Evolutionary conservation across 257 asterid genomes (phyloP), one percentile per base, ranked within the genome.

Genomic region (Solanum pinnatisectum): DNA sequence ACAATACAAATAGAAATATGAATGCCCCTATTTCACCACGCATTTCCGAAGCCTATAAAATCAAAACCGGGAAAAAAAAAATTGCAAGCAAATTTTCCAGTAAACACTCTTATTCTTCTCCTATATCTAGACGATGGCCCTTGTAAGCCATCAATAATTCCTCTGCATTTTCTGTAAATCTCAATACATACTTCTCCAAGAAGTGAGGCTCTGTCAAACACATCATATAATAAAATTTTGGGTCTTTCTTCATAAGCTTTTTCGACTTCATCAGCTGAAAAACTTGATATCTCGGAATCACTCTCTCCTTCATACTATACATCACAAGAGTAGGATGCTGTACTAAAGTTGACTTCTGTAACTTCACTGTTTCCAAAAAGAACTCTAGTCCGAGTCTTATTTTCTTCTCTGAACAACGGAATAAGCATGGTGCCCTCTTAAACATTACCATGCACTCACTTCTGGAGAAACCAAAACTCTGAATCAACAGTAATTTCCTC

Each of bases 371-470:
- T 73, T 85, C 82, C 88, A 91, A 60, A 32, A 88, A 90, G 49
- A 90, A 90, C 59, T 37, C 87, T 44, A 90, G 40, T 78, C 89
- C 89, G 10, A 63, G 25, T 44, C 85, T 85, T 46, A 89, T 25
- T 84, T 89, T 90, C 20, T 79, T 40, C 87, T 87, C 89, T 11
- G 89, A 89, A 32, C 52, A 37, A 76, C 87, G 84, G 20, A 87
- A 71, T 36, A 89, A 68, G 10, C 14, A 1, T n/a, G 92, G 91
- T 3, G 73, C 18, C 77, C 68, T 68, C 89, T 82, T 89, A 63
- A 90, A 89, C 92, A 90, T 87, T 36, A 35, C 71, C 90, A 84
- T 49, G 67, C 90, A 84, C 72, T 90, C 92, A 59, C 68, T 33
- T 49, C 42, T 70, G 2, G 88, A 87, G 88, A 87, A 87, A 10